phyloP scores from a whole-genome alignment of 108 stramenopile species.

The Schizochytrium sp. region DNA sequence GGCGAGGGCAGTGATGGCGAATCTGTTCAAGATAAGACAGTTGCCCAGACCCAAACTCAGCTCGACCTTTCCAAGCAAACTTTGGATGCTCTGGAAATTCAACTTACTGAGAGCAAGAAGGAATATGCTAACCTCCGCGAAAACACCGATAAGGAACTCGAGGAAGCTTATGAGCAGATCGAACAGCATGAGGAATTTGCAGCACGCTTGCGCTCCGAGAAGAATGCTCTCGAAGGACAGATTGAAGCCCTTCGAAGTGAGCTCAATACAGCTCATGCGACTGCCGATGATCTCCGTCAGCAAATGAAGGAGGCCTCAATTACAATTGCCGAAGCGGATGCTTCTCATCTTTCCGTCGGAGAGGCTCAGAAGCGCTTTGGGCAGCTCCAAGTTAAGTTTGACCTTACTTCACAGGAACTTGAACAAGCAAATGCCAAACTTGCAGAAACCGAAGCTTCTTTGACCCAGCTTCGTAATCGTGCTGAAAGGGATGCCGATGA shows the following conservation, averaged over 20 bases:
- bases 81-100: neutral
- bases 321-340: neutral
- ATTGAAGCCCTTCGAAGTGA: neutral
- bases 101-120: neutral
- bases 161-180: neutral
- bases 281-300: neutral
- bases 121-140: neutral
- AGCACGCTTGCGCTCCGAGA: neutral
- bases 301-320: neutral
- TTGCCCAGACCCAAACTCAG: neutral
- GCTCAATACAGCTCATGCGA: neutral
- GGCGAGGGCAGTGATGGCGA: neutral
- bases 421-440: neutral
- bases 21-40: neutral
- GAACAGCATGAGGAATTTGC: conserved; percentile 11
- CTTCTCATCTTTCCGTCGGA: neutral
- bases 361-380: neutral
- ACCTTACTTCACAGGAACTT: conserved; percentile 44
- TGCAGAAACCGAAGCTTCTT: neutral
- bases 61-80: neutral
- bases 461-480: neutral
- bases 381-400: conserved; percentile 9
- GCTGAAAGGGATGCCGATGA: conserved; percentile 7
- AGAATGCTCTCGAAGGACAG: neutral
- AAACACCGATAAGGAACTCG: neutral